phyloP scores from a whole-genome alignment of 2,329 filamentous ascomycete species.

The Xylaria sp. region DNA sequence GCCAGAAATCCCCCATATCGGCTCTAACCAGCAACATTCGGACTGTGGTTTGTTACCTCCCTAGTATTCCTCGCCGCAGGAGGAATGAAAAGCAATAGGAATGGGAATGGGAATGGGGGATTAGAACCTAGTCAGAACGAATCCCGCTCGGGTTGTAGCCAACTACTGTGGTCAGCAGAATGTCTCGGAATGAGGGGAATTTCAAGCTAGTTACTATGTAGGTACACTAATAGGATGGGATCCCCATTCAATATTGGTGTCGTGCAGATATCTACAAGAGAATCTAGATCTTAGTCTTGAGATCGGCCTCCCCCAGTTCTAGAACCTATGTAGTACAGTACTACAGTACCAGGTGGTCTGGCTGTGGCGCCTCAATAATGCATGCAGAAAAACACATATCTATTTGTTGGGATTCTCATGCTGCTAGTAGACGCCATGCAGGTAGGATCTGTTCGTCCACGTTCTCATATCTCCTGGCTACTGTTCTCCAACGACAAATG shows the following conservation, averaged over 20 bases:
- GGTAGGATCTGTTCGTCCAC: neutral
- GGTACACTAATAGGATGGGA: neutral
- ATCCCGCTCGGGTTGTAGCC: neutral
- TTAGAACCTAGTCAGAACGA: neutral
- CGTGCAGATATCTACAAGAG: neutral
- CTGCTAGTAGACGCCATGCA: conserved; percentile 4
- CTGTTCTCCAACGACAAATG: neutral
- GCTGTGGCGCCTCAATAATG: conserved; percentile 13
- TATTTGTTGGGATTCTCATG: conserved; percentile 7
- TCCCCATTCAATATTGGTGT: conserved; percentile 1
- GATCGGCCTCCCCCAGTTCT: neutral
- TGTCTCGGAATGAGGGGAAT: conserved; percentile 14
- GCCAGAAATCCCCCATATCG: neutral
- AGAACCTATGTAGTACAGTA: neutral
- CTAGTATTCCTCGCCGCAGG: neutral
- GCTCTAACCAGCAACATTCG: neutral
- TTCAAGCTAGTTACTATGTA: neutral
- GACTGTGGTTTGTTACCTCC: neutral
- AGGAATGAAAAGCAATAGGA: neutral
- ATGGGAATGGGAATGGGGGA: neutral
- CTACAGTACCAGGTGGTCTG: neutral
- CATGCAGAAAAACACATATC: conserved; percentile 16
- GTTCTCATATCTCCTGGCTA: no score
- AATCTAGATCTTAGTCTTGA: conserved; percentile 3
- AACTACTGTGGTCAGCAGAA: neutral